Percentiles rank a stretch among this genome's conserved stretches.
Evolutionary conservation across 2,329 filamentous ascomycete genomes (phyloP).

Genomic region (Fusarium tjaetaba): DNA sequence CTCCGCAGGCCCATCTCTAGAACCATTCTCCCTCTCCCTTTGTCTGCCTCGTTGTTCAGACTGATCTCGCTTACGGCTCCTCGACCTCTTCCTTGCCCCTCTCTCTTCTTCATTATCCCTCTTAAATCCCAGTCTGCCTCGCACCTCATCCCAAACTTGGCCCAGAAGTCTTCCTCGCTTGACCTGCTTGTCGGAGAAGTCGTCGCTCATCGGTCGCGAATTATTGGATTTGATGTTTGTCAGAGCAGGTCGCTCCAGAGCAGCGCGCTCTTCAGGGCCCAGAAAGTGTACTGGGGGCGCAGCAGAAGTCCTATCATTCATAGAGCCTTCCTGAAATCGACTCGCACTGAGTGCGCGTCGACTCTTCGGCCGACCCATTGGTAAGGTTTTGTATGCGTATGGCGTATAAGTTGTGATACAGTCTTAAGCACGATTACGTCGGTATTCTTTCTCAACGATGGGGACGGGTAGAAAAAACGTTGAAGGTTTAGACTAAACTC

Average conservation of each 20-base stretch:
- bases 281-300: conserved; percentile 76
- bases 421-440: conserved; percentile 23
- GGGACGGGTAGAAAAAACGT: conserved; percentile 9
- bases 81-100: conserved; percentile 36
- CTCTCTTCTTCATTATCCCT: conserved; percentile 41
- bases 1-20: conserved; percentile 18
- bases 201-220: conserved; percentile 41
- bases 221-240: conserved; percentile 19
- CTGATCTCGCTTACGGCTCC: conserved; percentile 33
- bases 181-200: conserved; percentile 47
- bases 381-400: conserved; percentile 15
- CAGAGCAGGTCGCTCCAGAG: conserved; percentile 44
- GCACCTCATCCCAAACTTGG: conserved; percentile 53
- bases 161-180: conserved; percentile 48
- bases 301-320: conserved; percentile 82
- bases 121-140: conserved; percentile 46
- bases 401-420: conserved; percentile 8
- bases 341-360: conserved; percentile 52
- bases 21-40: conserved; percentile 29
- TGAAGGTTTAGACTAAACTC: conserved; percentile 8
- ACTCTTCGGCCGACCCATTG: conserved; percentile 46
- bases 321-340: conserved; percentile 81
- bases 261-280: conserved; percentile 51
- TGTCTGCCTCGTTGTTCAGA: conserved; percentile 28
- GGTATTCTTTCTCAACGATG: neutral